phyloP scores from a whole-genome alignment of 2,329 filamentous ascomycete species.

The Trichothecium roseum region DNA sequence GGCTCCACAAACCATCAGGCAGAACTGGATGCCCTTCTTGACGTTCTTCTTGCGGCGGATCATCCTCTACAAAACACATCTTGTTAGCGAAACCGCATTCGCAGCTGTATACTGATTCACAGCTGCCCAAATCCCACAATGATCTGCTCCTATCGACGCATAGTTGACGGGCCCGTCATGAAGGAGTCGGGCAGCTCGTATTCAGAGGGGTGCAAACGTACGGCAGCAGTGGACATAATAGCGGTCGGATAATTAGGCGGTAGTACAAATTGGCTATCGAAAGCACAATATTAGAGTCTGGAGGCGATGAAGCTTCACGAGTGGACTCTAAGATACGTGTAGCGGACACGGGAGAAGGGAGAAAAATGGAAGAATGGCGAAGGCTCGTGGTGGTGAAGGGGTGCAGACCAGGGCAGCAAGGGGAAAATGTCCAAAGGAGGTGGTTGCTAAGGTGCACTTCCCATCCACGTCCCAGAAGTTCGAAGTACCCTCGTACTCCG shows the following conservation, averaged over 20 bases:
- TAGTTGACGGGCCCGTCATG: too few species aligned
- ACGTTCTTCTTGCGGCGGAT: slow-evolving; percentile 99
- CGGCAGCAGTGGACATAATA: slow-evolving; percentile 22
- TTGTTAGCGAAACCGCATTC: slow-evolving; percentile 13
- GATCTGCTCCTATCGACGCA: slow-evolving; percentile 2
- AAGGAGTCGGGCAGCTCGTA: slow-evolving; percentile 2
- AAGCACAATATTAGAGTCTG: slow-evolving; percentile 1
- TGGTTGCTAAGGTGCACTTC: slow-evolving; percentile 5
- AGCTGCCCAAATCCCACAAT: not conserved
- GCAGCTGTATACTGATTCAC: too few species aligned
- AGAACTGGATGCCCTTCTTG: slow-evolving; percentile 99
- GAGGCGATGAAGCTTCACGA: slow-evolving; percentile 1
- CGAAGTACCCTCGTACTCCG: too few species aligned
- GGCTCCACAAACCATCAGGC: slow-evolving; percentile 98
- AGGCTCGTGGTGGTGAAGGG: not conserved
- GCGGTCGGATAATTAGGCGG: slow-evolving; percentile 5
- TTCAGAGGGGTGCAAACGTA: slow-evolving; percentile 13
- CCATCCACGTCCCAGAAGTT: too few species aligned
- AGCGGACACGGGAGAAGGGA: too few species aligned
- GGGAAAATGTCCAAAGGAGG: slow-evolving; percentile 7
- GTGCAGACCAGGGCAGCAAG: slow-evolving; percentile 5
- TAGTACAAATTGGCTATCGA: slow-evolving; percentile 8
- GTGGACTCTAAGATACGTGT: too few species aligned
- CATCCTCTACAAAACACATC: slow-evolving; percentile 57
- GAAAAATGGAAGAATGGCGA: too few species aligned